Evolutionary conservation across 495 filamentous ascomycete species (phyloP).

Genomic region (Lasiosphaeris hirsuta): DNA sequence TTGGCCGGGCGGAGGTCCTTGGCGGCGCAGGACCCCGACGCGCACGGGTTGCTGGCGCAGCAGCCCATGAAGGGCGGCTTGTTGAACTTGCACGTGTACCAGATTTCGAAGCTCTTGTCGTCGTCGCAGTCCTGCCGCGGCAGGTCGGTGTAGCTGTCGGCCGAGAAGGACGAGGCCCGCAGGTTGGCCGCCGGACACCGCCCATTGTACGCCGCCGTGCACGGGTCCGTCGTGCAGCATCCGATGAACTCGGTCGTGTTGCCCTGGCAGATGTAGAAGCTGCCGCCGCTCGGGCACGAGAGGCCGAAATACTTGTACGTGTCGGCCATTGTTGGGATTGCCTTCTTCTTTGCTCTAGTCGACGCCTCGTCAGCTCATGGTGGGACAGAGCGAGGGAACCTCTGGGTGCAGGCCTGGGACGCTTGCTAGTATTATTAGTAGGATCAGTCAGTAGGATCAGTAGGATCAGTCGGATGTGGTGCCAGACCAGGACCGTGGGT

Average conservation of each 20-base stretch:
- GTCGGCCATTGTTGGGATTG: too few species aligned
- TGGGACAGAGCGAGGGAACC: too few species aligned
- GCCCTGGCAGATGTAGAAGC: constrained; percentile 27
- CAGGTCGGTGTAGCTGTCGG: constrained; percentile 16
- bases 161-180: constrained; percentile 18
- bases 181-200: constrained; percentile 21
- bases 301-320: background rate
- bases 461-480: too few species aligned
- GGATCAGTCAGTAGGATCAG: too few species aligned
- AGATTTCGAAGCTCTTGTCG: constrained; percentile 7
- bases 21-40: constrained; percentile 14
- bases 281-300: constrained; percentile 26
- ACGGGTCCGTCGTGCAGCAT: constrained; percentile 33
- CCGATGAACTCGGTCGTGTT: constrained; percentile 26
- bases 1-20: constrained; percentile 25
- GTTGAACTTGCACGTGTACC: constrained; percentile 28
- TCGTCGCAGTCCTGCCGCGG: constrained; percentile 17
- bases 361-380: too few species aligned
- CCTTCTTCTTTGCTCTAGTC: too few species aligned
- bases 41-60: constrained; percentile 28
- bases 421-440: too few species aligned
- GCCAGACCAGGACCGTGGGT: too few species aligned
- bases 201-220: constrained; percentile 16
- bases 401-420: too few species aligned
- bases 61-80: constrained; percentile 33